These are phyloP conservation scores for Podaxis mareebaensis DNA, from an alignment of 768 basidiomycete genomes.

Conservation along the genomic window DNA sequence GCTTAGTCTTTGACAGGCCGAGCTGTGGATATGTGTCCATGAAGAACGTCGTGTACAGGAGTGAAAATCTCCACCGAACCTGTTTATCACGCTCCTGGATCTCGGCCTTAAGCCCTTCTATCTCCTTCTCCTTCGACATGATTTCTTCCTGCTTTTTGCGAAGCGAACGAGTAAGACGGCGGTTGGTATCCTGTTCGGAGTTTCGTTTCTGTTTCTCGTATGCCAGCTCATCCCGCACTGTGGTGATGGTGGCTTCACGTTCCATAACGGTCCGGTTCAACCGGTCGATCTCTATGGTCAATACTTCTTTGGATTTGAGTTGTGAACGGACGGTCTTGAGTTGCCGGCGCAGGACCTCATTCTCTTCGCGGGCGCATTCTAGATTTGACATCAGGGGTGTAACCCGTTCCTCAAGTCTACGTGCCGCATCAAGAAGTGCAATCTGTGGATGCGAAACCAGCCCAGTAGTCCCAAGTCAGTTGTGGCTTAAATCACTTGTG, in stretches of 20 bases:
- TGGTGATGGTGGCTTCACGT: neutral
- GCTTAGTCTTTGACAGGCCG: constrained; percentile 5
- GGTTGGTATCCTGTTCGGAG: constrained; percentile 9
- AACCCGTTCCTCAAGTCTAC: constrained; percentile 14
- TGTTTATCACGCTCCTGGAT: constrained; percentile 12
- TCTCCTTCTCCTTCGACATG: constrained; percentile 1
- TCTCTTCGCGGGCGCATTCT: constrained; percentile 5
- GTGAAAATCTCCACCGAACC: neutral
- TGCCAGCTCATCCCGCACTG: neutral
- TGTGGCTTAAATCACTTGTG: neutral
- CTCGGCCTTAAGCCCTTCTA: constrained; percentile 1
- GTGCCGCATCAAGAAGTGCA: constrained; percentile 5
- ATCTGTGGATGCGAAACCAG: neutral
- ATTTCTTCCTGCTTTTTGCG: constrained; percentile 15
- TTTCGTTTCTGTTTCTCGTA: constrained; percentile 10
- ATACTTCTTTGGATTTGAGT: constrained; percentile 9
- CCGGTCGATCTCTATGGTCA: neutral
- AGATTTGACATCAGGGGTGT: constrained; percentile 7
- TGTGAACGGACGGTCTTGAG: neutral
- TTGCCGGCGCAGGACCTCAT: constrained; percentile 4
- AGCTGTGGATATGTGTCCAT: neutral
- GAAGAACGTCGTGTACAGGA: neutral
- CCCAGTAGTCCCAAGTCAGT: neutral
- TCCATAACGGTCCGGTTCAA: neutral
- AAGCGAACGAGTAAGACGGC: constrained; percentile 13